Percentiles rank a stretch among this genome's conserved stretches.
Evolutionary conservation across 495 filamentous ascomycete genomes (phyloP).

Genomic region (Corynascus novoguineensis): DNA sequence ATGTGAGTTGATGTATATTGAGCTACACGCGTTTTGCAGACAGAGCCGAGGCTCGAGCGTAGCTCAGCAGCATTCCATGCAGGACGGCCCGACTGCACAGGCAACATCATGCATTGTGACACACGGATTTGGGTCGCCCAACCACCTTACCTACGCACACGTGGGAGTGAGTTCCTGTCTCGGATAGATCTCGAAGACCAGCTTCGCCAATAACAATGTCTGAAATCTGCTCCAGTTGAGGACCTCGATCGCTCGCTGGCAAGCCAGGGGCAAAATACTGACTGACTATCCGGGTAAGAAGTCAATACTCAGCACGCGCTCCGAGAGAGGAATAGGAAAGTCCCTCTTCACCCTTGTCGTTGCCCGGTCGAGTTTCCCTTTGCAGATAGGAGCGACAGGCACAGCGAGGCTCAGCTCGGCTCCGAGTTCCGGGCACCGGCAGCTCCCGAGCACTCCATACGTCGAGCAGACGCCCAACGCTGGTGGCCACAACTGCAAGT

Average conservation of each 20-base stretch:
- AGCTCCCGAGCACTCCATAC: not conserved
- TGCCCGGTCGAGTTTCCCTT: not conserved
- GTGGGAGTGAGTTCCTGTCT: not conserved
- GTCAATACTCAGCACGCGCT: not conserved
- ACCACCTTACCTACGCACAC: not conserved
- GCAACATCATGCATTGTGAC: not conserved
- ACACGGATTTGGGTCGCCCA: not conserved
- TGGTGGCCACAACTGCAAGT: not conserved
- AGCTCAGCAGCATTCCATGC: constrained; percentile 1
- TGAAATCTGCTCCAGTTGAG: not conserved
- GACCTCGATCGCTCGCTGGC: not conserved
- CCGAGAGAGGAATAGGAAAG: constrained; percentile 11
- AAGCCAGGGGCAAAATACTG: constrained; percentile 21
- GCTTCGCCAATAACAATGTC: not conserved
- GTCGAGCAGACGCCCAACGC: not conserved
- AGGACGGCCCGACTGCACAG: not conserved
- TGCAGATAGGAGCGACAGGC: not conserved
- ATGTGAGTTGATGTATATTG: not conserved
- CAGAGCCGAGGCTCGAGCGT: not conserved
- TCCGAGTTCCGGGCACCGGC: not conserved
- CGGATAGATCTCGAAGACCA: not conserved
- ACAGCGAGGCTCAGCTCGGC: not conserved
- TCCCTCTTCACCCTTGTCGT: not conserved
- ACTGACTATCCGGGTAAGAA: constrained; percentile 8
- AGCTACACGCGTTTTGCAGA: not conserved